A percentile compares a stretch with the other conserved stretches of the same genome.
Conservation (phyloP, 2,329 filamentous ascomycete genomes). For the Ascochyta pisi region DNA sequence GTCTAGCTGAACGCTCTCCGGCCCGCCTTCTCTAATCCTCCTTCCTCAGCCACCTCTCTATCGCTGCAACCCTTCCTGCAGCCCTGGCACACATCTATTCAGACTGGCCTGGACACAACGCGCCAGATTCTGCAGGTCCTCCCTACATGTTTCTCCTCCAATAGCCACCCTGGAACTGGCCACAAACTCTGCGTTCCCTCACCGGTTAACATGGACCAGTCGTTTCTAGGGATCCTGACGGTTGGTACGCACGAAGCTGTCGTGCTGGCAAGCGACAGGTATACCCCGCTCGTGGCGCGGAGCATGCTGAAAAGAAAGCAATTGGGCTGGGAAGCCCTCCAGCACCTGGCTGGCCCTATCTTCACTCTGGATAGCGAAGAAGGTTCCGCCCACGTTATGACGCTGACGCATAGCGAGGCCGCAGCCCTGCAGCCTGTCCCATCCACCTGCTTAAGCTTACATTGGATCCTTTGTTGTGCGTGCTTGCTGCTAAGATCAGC, state of each 20-base stretch:
- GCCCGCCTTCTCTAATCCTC: constrained; percentile 16
- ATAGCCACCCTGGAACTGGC: constrained; percentile 19
- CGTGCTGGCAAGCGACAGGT: constrained; percentile 1
- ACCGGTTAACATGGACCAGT: constrained; percentile 30
- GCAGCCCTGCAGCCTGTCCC: constrained; percentile 19
- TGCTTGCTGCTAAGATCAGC: constrained; percentile 10
- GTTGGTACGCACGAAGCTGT: constrained; percentile 16
- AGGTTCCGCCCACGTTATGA: neutral
- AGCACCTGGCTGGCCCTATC: constrained; percentile 5
- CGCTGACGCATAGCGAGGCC: constrained; percentile 4
- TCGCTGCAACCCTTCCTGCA: constrained; percentile 17
- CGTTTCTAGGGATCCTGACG: constrained; percentile 18
- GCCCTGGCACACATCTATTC: constrained; percentile 9
- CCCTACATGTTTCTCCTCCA: constrained; percentile 30
- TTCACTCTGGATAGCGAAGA: neutral
- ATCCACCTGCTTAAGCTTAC: constrained; percentile 24
- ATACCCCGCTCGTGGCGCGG: constrained; percentile 38
- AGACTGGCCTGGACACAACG: constrained; percentile 14
- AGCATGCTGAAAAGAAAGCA: constrained; percentile 28
- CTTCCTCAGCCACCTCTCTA: constrained; percentile 16
- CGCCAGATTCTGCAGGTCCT: constrained; percentile 11
- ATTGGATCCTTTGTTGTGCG: neutral
- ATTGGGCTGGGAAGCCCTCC: constrained; percentile 11
- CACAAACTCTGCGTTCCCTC: constrained; percentile 23
- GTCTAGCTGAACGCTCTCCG: constrained; percentile 5